Evolutionary conservation across 2,329 filamentous ascomycete genomes (phyloP).

Genomic region (Exophiala xenobiotica): DNA sequence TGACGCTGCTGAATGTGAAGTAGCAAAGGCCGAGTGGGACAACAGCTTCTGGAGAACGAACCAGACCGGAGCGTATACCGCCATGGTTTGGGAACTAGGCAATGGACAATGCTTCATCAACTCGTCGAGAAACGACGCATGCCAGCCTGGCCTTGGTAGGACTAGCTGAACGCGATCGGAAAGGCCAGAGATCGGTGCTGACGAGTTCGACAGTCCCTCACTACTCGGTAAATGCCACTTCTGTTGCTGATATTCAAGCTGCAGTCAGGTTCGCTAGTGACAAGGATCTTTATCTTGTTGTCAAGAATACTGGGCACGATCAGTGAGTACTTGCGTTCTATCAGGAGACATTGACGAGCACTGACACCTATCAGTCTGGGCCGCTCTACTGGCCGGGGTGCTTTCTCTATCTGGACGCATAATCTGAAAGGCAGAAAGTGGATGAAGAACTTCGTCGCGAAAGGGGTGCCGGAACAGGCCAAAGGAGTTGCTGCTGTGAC

Average conservation of each 20-base stretch:
- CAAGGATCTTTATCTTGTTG: constrained; percentile 32
- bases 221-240: constrained; percentile 28
- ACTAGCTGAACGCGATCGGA: background rate
- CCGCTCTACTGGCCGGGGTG: constrained; percentile 30
- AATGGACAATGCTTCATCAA: constrained; percentile 34
- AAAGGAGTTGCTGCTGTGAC: constrained; percentile 31
- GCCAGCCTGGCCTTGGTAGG: constrained; percentile 30
- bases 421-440: constrained; percentile 32
- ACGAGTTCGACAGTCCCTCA: constrained; percentile 24
- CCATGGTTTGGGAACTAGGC: constrained; percentile 36
- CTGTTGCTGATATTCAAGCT: constrained; percentile 19
- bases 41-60: constrained; percentile 32
- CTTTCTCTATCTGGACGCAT: constrained; percentile 35
- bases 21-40: constrained; percentile 30
- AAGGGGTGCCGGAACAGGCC: constrained; percentile 24
- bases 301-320: constrained; percentile 35
- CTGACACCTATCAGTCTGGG: constrained; percentile 23
- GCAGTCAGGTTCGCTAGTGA: constrained; percentile 32
- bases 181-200: too few species aligned
- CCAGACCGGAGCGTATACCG: constrained; percentile 32
- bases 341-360: background rate
- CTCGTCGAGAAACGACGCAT: constrained; percentile 25
- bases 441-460: constrained; percentile 29
- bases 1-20: constrained; percentile 28
- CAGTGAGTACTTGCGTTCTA: constrained; percentile 24